A percentile compares a stretch with the other conserved stretches of the same genome.
Conservation (phyloP, 257 asterid species). For the Haberlea rhodopensis region DNA sequence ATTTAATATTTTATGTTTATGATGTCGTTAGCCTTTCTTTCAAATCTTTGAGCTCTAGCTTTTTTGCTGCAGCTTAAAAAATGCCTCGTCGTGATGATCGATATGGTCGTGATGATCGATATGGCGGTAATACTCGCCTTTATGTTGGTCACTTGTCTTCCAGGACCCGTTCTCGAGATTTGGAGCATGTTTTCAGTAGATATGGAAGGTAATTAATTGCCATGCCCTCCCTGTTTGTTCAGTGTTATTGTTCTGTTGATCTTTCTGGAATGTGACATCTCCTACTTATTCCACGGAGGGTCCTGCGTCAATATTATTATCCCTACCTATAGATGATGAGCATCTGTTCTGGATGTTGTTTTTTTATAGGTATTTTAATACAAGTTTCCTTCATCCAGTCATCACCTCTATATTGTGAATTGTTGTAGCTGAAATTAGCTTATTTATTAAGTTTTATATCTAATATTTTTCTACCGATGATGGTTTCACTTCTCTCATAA, state of each 20-base stretch:
- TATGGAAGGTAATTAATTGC: slow-evolving; percentile 56
- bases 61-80: slow-evolving; percentile 27
- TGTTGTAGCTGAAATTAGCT: slow-evolving; percentile 7
- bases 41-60: background rate
- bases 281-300: background rate
- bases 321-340: background rate
- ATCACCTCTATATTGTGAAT: background rate
- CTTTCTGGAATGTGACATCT: background rate
- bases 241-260: background rate
- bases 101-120: too few species aligned
- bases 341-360: background rate
- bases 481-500: background rate
- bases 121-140: slow-evolving; percentile 61
- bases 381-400: background rate
- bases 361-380: background rate
- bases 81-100: slow-evolving; percentile 78
- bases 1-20: background rate
- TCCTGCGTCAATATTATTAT: background rate
- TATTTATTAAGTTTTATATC: background rate
- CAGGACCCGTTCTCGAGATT: slow-evolving; percentile 69
- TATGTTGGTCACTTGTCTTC: slow-evolving; percentile 81
- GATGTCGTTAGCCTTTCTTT: background rate
- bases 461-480: background rate
- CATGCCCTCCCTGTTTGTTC: background rate
- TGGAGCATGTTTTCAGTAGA: slow-evolving; percentile 63